Conservation (phyloP, 495 filamentous ascomycete genomes). For the Aspergillus coremiiformis region DNA sequence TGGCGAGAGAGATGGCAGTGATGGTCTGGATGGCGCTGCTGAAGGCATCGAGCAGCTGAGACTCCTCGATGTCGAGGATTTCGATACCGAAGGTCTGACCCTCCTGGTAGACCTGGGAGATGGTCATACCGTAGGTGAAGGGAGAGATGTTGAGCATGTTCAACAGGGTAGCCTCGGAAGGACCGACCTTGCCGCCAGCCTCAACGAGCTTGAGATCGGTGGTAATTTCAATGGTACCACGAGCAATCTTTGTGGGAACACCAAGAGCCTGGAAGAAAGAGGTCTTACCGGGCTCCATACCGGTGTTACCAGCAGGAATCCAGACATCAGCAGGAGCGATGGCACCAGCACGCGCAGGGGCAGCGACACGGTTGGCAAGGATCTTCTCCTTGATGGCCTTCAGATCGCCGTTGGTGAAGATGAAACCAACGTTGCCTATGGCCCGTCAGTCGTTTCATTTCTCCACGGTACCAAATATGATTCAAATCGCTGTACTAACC, state of each 20-base stretch:
- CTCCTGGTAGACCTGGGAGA: conserved; percentile 90
- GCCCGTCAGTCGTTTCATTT: background rate
- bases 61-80: conserved; percentile 89
- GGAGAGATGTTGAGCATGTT: conserved; percentile 99
- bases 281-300: conserved; percentile 99
- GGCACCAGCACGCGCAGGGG: conserved; percentile 94
- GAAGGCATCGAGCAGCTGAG: conserved; percentile 82
- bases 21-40: conserved; percentile 76
- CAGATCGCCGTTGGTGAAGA: conserved; percentile 97
- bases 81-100: conserved; percentile 79
- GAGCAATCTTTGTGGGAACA: conserved; percentile 99
- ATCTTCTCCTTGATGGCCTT: conserved; percentile 90
- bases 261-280: conserved; percentile 99
- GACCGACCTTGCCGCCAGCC: conserved; percentile 86
- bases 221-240: conserved; percentile 99
- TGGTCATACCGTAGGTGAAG: conserved; percentile 99
- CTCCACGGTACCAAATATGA: background rate
- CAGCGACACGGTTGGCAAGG: conserved; percentile 91
- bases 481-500: conserved; percentile 37
- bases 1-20: conserved; percentile 79
- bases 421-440: conserved; percentile 89
- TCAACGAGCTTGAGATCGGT: conserved; percentile 96
- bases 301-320: conserved; percentile 95
- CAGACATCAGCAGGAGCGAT: conserved; percentile 84
- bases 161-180: conserved; percentile 94